Evolutionary conservation across 148 eudicot species (phyloP), one percentile per base, ranked within the genome.

Genomic region (Heliosperma pusillum): DNA sequence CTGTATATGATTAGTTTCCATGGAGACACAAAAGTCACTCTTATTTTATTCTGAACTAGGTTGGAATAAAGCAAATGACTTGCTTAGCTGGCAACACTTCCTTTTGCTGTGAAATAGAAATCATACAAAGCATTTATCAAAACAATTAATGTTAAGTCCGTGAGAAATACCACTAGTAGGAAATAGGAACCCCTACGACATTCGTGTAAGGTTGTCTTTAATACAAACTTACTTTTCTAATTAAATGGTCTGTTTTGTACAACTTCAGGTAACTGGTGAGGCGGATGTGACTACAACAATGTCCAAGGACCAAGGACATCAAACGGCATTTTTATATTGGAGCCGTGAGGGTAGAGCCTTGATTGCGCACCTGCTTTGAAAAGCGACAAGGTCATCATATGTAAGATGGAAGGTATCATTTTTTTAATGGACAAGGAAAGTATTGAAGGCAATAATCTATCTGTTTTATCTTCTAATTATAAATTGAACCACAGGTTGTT

Each of bases 381-480:
- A 66, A 68, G 74, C 82, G 20, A 60, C 69, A 21, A 29, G 61
- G 47, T 6, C 67, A 4, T 68, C 72, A 19, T 50, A 67, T 73
- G 81, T 74, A 73, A 74, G 52, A 73, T 16, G 61, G 67, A 79
- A 79, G 81, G 81, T 79, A 74, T 79, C 68, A 57, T 74, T 29
- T 74, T 78, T 68, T 59, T 68, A 27, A 60, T 71, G 50, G 81
- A 74, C 67, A 21, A 73, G 67, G 77, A 76, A 67, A 19, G 58
- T 78, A 36, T 44, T 59, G 50, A 45, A 33, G 60, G 29, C 69
- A 17, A 29, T 8, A 3, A 57, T 65, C 29, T 29, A 55, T 64
- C 52, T 10, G 58, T 33, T 29, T 71, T 44, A 11, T 53, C 60
- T 69, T 8, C 12, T 55, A 65, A 24, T 64, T 29, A 27, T 29